Evolutionary conservation across 2,329 filamentous ascomycete species (phyloP).

Genomic region (Clonostachys solani): DNA sequence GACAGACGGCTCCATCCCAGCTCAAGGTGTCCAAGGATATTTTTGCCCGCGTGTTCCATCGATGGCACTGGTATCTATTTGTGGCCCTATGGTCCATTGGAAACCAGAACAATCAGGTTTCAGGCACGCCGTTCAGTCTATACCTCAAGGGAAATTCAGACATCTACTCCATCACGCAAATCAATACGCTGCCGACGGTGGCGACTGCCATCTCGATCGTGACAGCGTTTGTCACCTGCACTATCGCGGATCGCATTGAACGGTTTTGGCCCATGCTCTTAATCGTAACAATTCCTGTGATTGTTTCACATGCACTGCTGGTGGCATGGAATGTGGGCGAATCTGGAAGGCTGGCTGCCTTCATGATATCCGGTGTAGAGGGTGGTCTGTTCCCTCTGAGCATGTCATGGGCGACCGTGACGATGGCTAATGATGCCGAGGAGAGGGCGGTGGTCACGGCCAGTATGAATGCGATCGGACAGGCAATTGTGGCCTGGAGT

Average conservation of each 20-base stretch:
- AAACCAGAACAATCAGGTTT: constrained; percentile 27
- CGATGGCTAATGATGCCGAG: constrained; percentile 30
- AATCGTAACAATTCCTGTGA: constrained; percentile 21
- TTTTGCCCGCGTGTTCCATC: neutral
- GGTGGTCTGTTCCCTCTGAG: constrained; percentile 24
- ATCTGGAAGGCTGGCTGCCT: constrained; percentile 25
- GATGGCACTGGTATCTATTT: constrained; percentile 1
- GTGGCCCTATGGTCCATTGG: constrained; percentile 15
- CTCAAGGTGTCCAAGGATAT: constrained; percentile 1
- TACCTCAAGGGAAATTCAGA: constrained; percentile 31
- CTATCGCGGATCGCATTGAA: constrained; percentile 22
- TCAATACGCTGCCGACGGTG: constrained; percentile 35
- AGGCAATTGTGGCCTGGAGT: constrained; percentile 31
- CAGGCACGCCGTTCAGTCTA: constrained; percentile 27
- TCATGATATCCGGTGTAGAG: constrained; percentile 30
- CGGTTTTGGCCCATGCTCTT: constrained; percentile 27
- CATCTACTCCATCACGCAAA: constrained; percentile 28
- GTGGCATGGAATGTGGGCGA: constrained; percentile 30
- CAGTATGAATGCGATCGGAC: constrained; percentile 36
- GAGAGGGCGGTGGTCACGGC: constrained; percentile 33
- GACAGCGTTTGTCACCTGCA: constrained; percentile 21
- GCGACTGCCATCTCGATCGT: constrained; percentile 30
- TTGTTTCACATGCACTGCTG: constrained; percentile 23
- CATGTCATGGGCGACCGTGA: constrained; percentile 32
- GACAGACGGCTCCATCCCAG: constrained; percentile 6